Base-by-base conservation (phyloP, 139 green algal species). In the Prasinococcaceae sp. region DNA sequence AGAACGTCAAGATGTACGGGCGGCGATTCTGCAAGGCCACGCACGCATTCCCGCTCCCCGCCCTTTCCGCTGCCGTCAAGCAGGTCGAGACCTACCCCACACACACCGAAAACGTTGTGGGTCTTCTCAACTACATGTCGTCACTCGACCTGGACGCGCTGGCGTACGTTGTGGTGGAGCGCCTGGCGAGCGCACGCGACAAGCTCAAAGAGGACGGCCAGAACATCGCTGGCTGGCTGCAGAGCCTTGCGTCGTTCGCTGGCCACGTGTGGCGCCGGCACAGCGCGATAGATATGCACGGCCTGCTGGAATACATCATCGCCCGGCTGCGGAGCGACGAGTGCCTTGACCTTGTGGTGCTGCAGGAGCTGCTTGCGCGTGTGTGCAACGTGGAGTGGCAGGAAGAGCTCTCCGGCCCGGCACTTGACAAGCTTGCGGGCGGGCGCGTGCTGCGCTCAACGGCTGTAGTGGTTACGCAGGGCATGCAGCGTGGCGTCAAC, bases 181-280 rank as follows among this genome's bases (percentile, higher is more conserved):
- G 70, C 36, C 65, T 85, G 22, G 45, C 47, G 5, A n/a, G 27
- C 24, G 17, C 27, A 16, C 60, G 65, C 26, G 43, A 60, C 19
- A 79, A 80, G 42, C 45, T 84, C 48, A 84, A 84, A 37, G 73
- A 82, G 23, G 82, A 92, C 56, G 82, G 82, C 17, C 59, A 79
- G 44, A 88, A 90, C 70, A 61, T 90, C 19, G 55, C 71, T 22
- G 71, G 79, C 56, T 92, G 82, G 82, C 68, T 85, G 43, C 69
- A 81, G 67, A 70, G 55, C 50, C 67, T 88, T 30, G 65, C 77
- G 2, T 40, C 57, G 0, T 89, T 92, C 61, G 78, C 61, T 6
- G 82, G 77, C 16, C 51, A 76, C 25, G 17, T 75, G 41, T 69
- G 30, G n/a, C 60, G 54, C 22, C 66, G 62, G 45, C 68, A 63